Evolutionary conservation across 1,139 yeast species (phyloP), one percentile per base, ranked within the genome.

Genomic region (Hansenula sp.): DNA sequence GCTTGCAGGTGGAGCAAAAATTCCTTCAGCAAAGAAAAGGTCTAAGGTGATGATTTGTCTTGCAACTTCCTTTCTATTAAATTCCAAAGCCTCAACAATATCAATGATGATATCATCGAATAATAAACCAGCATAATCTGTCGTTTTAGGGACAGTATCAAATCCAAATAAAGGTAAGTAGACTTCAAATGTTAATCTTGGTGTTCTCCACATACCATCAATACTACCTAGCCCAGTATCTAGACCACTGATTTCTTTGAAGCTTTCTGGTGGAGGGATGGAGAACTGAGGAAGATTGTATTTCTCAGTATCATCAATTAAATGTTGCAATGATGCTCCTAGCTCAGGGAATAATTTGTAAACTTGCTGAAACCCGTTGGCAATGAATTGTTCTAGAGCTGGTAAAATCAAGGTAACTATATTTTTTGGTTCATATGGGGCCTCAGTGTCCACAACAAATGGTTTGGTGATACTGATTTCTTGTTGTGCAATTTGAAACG

Each of bases 21-120:
- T 66, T 37, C 77, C 78, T 17, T 78, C 73, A 50, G 78, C 76
- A 68, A 90, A 89, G 58, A 83, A 91, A 47, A 79, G 65, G 58
- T 87, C 94, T 47, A 93, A 67, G 9, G 84, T 80, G 29, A 89
- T 75, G 45, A 93, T 75, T 63, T 90, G 96, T 47, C 87, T 80
- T 0, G 96, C 83, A 9, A 90, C 95, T 54, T 89, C 96, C 44
- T 79, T 81, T 59, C 96, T 82, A 66, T 93, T 93, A 68, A 88
- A 93, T 48, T 93, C 96, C 68, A 93, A 70, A 54, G 85, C 81
- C 47, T 84, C 81, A 49, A 91, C 77, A 36, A 87, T 69, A 61
- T 91, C 97, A 42, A 77, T 75, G 27, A 84, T 72, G 25, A 88
- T 67, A 59, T 94, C 99, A 51, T 88, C 78, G 55, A 90, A 73